A percentile compares a stretch with the other conserved stretches of the same genome.
Evolutionary conservation across 2,329 filamentous ascomycete genomes (phyloP).

Genomic region (Fusarium praegraminearum): DNA sequence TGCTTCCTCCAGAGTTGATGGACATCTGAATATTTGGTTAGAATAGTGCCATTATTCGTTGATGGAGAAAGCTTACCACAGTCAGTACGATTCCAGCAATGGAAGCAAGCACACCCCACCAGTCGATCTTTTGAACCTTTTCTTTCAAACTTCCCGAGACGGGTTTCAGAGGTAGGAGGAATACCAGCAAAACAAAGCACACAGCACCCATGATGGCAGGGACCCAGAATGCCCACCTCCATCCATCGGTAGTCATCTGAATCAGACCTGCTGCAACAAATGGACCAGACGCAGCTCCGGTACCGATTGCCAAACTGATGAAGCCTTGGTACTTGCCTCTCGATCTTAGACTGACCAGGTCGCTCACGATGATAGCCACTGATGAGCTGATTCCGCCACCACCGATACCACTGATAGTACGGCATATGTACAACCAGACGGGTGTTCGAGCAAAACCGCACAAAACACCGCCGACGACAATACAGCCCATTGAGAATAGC

Average conservation of each 20-base stretch:
- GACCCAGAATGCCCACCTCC: background rate
- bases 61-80: background rate
- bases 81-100: background rate
- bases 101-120: background rate
- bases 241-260: background rate
- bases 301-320: fast-evolving
- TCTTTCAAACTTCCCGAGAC: background rate
- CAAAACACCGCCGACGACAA: conserved; percentile 49
- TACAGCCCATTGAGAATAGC: conserved; percentile 46
- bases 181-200: background rate
- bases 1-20: conserved; percentile 48
- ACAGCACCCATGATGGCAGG: background rate
- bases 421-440: background rate
- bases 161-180: background rate
- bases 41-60: fast-evolving
- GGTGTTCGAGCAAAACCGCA: conserved; percentile 49
- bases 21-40: background rate
- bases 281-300: background rate
- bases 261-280: background rate
- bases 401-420: background rate
- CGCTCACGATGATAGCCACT: background rate
- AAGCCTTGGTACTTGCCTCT: conserved; percentile 49
- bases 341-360: conserved; percentile 43
- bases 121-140: background rate
- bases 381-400: background rate